Percentiles rank a stretch among this genome's conserved stretches.
phyloP scores from a whole-genome alignment of 2,329 filamentous ascomycete genomes.

The Cyphellophora attinorum region DNA sequence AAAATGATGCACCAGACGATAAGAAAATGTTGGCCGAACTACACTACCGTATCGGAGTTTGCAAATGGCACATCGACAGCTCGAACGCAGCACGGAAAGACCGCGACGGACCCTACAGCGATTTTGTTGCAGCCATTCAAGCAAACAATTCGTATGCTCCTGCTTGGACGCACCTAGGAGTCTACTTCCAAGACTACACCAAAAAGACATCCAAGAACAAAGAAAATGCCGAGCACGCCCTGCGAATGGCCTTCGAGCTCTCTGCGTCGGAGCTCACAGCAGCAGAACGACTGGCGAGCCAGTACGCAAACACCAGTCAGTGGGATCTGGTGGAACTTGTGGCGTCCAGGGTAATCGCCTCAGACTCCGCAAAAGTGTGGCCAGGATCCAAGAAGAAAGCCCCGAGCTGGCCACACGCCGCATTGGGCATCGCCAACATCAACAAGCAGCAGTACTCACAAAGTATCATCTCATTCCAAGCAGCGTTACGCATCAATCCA shows the following conservation, averaged over 20 bases:
- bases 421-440: constrained; percentile 84
- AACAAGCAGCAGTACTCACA: constrained; percentile 86
- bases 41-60: constrained; percentile 77
- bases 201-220: constrained; percentile 80
- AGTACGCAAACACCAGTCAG: constrained; percentile 81
- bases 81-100: constrained; percentile 67
- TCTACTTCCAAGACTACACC: constrained; percentile 85
- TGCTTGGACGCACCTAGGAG: constrained; percentile 79
- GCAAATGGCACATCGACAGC: constrained; percentile 73
- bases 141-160: constrained; percentile 81
- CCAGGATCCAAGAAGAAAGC: constrained; percentile 90
- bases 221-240: constrained; percentile 78
- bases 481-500: constrained; percentile 72
- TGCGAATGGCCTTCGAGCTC: constrained; percentile 91
- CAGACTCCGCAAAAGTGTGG: constrained; percentile 81
- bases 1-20: constrained; percentile 49
- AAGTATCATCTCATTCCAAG: constrained; percentile 85
- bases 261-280: constrained; percentile 78
- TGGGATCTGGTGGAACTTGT: constrained; percentile 96
- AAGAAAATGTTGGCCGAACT: constrained; percentile 73
- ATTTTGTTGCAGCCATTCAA: constrained; percentile 75
- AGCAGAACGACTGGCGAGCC: constrained; percentile 74
- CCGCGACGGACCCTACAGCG: constrained; percentile 71
- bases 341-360: constrained; percentile 81
- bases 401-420: constrained; percentile 91